Conservation (phyloP, 768 basidiomycete species). For the Phallus indusiatus region DNA sequence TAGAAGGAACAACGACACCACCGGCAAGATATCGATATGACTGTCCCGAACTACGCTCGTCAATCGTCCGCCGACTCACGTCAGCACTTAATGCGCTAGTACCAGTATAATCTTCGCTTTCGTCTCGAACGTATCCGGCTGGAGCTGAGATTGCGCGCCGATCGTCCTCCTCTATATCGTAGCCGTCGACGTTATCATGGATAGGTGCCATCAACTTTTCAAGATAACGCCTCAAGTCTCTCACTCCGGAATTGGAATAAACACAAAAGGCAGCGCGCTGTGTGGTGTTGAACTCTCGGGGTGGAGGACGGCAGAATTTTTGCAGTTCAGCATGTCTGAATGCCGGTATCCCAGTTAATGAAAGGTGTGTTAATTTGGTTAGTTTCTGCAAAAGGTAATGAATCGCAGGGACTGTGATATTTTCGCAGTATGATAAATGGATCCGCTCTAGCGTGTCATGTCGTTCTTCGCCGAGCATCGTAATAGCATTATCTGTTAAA, state of each 20-base stretch:
- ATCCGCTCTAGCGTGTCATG: slow-evolving; percentile 87
- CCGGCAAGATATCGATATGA: too few relatives aligned
- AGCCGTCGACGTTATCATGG: slow-evolving; percentile 49
- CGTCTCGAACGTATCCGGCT: slow-evolving; percentile 24
- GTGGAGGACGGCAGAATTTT: slow-evolving; percentile 81
- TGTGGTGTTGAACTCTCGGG: slow-evolving; percentile 80
- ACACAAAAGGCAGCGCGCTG: slow-evolving; percentile 93
- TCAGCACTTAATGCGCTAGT: too few relatives aligned
- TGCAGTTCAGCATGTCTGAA: slow-evolving; percentile 83
- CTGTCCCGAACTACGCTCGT: neutral
- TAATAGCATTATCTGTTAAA: slow-evolving; percentile 89
- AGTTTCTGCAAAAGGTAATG: slow-evolving; percentile 84
- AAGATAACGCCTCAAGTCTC: slow-evolving; percentile 70
- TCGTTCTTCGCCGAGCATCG: slow-evolving; percentile 68
- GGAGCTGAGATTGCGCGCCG: slow-evolving; percentile 62
- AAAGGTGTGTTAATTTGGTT: slow-evolving; percentile 88
- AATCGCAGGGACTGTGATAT: slow-evolving; percentile 85
- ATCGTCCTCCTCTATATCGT: slow-evolving; percentile 26
- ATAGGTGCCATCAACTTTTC: slow-evolving; percentile 29
- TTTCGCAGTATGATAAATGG: slow-evolving; percentile 95
- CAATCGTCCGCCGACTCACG: neutral
- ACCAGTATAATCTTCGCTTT: slow-evolving; percentile 26
- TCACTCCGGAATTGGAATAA: slow-evolving; percentile 87
- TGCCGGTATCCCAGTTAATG: slow-evolving; percentile 91
- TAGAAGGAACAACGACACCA: too few relatives aligned